Percentiles rank a stretch among this genome's conserved stretches.
These are phyloP conservation scores for Takashimella koratensis DNA, from an alignment of 1,284 basidiomycete species.

Conservation along the genomic window DNA sequence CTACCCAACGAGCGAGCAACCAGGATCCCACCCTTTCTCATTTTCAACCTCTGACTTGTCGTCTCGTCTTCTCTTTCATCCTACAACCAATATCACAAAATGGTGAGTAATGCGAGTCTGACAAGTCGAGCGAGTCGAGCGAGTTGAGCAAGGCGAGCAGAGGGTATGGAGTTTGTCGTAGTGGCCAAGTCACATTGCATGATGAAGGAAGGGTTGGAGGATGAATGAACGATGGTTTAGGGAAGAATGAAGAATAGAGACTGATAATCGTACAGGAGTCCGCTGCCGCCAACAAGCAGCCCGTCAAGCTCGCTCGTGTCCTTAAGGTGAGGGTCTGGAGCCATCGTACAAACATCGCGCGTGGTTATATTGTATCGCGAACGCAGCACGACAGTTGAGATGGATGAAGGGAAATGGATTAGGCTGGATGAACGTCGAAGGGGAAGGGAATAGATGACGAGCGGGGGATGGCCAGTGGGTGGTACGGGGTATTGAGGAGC, in stretches of 20 bases:
- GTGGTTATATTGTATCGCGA: neutral
- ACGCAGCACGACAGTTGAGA: neutral
- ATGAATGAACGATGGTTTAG: too few species aligned
- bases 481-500: too few species aligned
- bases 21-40: neutral
- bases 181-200: too few species aligned
- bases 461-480: neutral
- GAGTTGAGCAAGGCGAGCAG: too few species aligned
- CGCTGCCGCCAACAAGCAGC: slow-evolving; percentile 67
- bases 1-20: too few species aligned
- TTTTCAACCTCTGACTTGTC: too few species aligned
- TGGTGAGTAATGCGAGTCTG: slow-evolving; percentile 15
- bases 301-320: slow-evolving; percentile 93
- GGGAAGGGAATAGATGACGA: neutral
- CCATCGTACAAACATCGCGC: neutral
- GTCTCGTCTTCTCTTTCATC: slow-evolving; percentile 11
- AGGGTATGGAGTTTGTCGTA: too few species aligned
- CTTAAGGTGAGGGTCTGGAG: slow-evolving; percentile 66
- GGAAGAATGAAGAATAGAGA: too few species aligned
- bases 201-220: too few species aligned
- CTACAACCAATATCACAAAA: slow-evolving; percentile 20
- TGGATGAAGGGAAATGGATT: neutral
- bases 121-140: too few species aligned
- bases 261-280: slow-evolving; percentile 59
- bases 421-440: neutral